Evolutionary conservation across 805 yeast species (phyloP), one percentile per base, ranked within the genome.

Genomic region (Lachancea dasiensis): DNA sequence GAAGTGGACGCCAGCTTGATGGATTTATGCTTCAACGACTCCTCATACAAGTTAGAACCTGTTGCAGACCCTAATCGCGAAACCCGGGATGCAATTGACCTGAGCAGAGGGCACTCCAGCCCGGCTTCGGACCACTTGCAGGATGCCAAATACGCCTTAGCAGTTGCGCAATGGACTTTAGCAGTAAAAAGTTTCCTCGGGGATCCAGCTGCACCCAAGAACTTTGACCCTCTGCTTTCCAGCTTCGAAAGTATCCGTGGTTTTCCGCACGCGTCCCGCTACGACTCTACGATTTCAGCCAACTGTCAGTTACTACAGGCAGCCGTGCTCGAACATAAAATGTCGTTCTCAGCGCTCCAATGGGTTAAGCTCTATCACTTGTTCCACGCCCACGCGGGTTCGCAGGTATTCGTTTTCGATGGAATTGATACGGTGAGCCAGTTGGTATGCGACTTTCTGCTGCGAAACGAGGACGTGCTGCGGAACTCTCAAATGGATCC

Each of bases 1-100:
- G 36, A 13, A 3, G 43, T 46, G 2, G 61, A 59, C 28, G 31
- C 39, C 2, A 40, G 48, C 6, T 50, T 59, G 27, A 47, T 50
- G 46, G 51, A 50, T 4, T 41, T 59, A n/a, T 59, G 64, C 39
- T 59, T 59, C 30, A 44, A 53, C 31, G 64, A 59, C 41, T 45
- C 48, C 13, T 8, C 24, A 7, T 54, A 36, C 40, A 50, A 48
- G 25, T 32, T 56, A 15, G 44, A 40, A 10, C 52, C 48, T 32
- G 21, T 55, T n/a, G 45, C 56, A 7, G 54, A 47, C 10, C 38
- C 34, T 19, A n/a, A 7, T 20, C 7, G 34, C 31, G 26, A 17
- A 9, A 7, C 3, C 18, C 16, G 26, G 5, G 18, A 8, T 6
- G 13, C 13, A 26, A 13, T 19, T 17, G 19, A 21, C 11, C 21